phyloP scores from a whole-genome alignment of 2,329 filamentous ascomycete genomes.

The Magnaporthiopsis rhizophila region DNA sequence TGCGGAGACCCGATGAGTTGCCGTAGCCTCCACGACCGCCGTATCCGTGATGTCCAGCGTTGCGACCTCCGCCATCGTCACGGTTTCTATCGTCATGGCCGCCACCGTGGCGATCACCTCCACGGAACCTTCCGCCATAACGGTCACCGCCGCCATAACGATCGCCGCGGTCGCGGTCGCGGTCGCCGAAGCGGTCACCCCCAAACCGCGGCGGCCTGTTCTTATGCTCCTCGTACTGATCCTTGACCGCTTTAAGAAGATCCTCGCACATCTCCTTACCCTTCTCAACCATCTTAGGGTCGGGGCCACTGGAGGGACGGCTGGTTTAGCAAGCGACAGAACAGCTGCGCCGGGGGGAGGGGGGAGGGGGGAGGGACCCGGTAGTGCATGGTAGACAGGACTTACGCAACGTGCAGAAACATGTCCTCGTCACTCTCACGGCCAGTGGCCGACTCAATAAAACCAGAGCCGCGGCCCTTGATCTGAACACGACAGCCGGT shows the following conservation, averaged over 20 bases:
- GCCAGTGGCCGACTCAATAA: constrained; percentile 82
- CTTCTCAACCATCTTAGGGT: constrained; percentile 74
- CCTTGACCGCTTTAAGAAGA: constrained; percentile 74
- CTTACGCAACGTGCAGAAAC: constrained; percentile 92
- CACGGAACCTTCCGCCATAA: background rate
- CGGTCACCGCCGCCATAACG: constrained; percentile 4
- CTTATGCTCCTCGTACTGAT: constrained; percentile 90
- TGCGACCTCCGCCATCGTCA: background rate
- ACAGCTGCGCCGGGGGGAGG: background rate
- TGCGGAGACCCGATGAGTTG: too few species aligned
- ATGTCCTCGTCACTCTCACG: constrained; percentile 91
- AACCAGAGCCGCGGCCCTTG: constrained; percentile 92
- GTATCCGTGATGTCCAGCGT: constrained; percentile 1
- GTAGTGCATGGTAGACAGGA: constrained; percentile 14
- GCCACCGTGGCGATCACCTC: background rate
- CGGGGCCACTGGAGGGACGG: constrained; percentile 59
- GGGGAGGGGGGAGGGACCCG: background rate
- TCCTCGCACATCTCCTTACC: constrained; percentile 87
- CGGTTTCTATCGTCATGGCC: background rate
- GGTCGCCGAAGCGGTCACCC: constrained; percentile 36
- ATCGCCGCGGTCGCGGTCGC: constrained; percentile 18
- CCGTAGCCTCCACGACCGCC: constrained; percentile 2
- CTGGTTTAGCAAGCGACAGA: constrained; percentile 3
- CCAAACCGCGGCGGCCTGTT: constrained; percentile 65
- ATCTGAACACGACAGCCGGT: constrained; percentile 96